A percentile compares a stretch with the other conserved stretches of the same genome.
phyloP scores from a whole-genome alignment of 2,329 filamentous ascomycete species.

The Graphilbum sp. region DNA sequence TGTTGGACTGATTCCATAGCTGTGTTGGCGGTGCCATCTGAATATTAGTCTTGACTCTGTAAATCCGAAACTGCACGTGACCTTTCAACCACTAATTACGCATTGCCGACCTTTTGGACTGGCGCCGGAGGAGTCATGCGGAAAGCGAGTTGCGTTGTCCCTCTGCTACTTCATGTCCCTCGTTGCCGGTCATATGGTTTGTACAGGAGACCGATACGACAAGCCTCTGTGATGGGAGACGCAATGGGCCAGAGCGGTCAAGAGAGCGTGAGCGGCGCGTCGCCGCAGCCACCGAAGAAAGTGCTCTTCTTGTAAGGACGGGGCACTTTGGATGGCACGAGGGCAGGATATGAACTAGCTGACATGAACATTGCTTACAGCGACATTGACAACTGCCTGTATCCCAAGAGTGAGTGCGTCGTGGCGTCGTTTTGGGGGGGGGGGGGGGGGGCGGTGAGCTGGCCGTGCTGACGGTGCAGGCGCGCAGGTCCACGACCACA shows the following conservation, averaged over 20 bases:
- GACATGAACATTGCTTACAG: no score
- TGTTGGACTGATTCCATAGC: no score
- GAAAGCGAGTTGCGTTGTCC: slow-evolving; percentile 2
- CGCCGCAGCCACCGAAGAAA: slow-evolving; percentile 10
- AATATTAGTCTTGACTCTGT: no score
- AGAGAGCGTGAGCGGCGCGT: no score
- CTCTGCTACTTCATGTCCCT: background rate
- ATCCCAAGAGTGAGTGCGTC: slow-evolving; percentile 67
- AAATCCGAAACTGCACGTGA: no score
- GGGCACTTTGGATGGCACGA: background rate
- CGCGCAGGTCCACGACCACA: slow-evolving; percentile 70
- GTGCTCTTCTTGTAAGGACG: slow-evolving; percentile 28
- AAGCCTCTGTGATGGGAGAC: slow-evolving; percentile 2
- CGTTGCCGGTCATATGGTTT: slow-evolving; percentile 3
- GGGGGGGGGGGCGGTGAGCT: no score
- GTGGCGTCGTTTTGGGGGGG: no score
- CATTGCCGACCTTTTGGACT: no score
- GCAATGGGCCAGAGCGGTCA: background rate
- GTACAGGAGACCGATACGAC: background rate
- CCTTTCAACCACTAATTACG: no score
- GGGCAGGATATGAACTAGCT: background rate
- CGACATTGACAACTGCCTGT: slow-evolving; percentile 97
- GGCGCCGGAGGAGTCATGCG: no score
- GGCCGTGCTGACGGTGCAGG: slow-evolving; percentile 24
- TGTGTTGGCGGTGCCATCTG: no score